phyloP scores from a whole-genome alignment of 1,284 basidiomycete species.

The Papiliotrema nemorosa region DNA sequence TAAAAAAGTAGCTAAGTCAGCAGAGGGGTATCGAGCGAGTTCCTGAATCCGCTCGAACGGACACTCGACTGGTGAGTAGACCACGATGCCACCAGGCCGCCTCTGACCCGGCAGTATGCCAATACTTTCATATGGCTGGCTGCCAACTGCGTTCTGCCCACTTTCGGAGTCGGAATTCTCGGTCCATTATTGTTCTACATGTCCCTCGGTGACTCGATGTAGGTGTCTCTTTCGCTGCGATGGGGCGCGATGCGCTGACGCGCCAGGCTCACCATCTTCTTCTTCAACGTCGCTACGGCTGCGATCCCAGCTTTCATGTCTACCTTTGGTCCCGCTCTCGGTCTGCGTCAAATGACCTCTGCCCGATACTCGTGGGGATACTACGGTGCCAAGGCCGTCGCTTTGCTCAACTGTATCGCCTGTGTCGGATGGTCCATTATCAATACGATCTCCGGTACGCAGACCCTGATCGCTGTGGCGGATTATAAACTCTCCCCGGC shows the following conservation, averaged over 20 bases:
- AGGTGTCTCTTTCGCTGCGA: not conserved
- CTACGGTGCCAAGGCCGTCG: slow-evolving; percentile 38
- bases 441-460: slow-evolving; percentile 49
- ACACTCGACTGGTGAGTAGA: slow-evolving; percentile 23
- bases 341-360: slow-evolving; percentile 49
- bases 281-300: slow-evolving; percentile 27
- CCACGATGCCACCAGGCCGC: not conserved
- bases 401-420: slow-evolving; percentile 38
- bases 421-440: slow-evolving; percentile 44
- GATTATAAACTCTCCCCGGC: slow-evolving; percentile 39
- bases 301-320: slow-evolving; percentile 33
- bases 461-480: slow-evolving; percentile 35
- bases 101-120: slow-evolving; percentile 12
- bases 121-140: slow-evolving; percentile 30
- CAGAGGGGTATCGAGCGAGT: slow-evolving; percentile 42
- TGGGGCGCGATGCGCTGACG: not conserved
- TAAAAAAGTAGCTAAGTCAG: not conserved
- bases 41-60: slow-evolving; percentile 24
- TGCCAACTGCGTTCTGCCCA: slow-evolving; percentile 40
- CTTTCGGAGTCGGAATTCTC: slow-evolving; percentile 35
- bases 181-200: slow-evolving; percentile 31
- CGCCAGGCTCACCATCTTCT: slow-evolving; percentile 32
- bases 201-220: slow-evolving; percentile 33
- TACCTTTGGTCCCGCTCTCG: slow-evolving; percentile 39
- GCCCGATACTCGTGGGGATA: slow-evolving; percentile 49